A percentile compares a stretch with the other conserved stretches of the same genome.
Conservation (phyloP, 768 basidiomycete species). For the Suillus plorans region DNA sequence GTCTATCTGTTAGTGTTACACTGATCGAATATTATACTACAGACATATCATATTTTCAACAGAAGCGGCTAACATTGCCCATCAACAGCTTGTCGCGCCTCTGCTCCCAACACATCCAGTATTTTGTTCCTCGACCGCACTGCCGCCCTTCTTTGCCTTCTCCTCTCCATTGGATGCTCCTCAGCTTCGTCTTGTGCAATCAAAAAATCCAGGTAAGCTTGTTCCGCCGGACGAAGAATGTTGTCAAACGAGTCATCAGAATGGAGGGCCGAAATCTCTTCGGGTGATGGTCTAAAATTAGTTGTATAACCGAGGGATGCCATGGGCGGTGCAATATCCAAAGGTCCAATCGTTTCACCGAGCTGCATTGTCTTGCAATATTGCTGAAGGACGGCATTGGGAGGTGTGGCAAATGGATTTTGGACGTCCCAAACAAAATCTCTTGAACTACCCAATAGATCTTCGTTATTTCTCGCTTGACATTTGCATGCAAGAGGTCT, state of each 20-base stretch:
- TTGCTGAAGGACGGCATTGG: slow-evolving; percentile 1
- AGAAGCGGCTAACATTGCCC: neutral
- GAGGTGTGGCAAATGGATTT: slow-evolving; percentile 15
- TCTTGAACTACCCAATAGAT: neutral
- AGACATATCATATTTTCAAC: neutral
- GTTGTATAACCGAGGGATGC: neutral
- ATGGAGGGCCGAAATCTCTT: neutral
- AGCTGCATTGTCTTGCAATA: slow-evolving; percentile 1
- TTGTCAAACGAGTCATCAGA: neutral
- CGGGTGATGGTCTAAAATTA: neutral
- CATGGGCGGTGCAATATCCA: slow-evolving; percentile 1
- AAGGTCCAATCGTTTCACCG: slow-evolving; percentile 1
- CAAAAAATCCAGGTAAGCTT: slow-evolving; percentile 6
- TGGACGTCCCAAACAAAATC: slow-evolving; percentile 18
- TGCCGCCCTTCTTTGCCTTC: slow-evolving; percentile 7
- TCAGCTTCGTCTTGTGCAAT: slow-evolving; percentile 5
- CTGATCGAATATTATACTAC: neutral
- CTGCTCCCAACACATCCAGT: slow-evolving; percentile 11
- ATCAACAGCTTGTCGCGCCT: slow-evolving; percentile 10
- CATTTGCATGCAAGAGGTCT: slow-evolving; percentile 1
- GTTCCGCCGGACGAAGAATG: neutral
- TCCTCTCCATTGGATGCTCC: neutral
- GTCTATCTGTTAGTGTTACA: neutral
- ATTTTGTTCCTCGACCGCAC: slow-evolving; percentile 11
- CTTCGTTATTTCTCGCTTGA: neutral